Percentiles rank a stretch among this genome's conserved stretches.
Conservation (phyloP, 2,329 filamentous ascomycete species). For the Trichoderma sp. region DNA sequence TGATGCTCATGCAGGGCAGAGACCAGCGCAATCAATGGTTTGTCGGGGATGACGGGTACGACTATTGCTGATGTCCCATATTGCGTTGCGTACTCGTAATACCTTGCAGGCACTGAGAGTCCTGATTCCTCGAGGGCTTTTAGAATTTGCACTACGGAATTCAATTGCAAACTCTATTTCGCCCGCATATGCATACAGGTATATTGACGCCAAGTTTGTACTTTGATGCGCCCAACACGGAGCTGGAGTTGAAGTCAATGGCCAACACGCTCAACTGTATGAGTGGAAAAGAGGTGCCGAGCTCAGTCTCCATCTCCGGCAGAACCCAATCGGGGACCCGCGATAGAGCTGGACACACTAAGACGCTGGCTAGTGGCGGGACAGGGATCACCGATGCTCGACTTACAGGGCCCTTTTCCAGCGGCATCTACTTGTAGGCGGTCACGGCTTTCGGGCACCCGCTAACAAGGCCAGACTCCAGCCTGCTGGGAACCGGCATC, state of each 20-base stretch:
- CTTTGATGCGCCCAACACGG: neutral
- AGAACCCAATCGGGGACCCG: conserved; percentile 10
- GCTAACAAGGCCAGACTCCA: neutral
- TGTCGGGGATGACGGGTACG: conserved; percentile 8
- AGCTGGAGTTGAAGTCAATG: neutral
- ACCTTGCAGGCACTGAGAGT: neutral
- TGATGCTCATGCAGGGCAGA: neutral
- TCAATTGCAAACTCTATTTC: neutral
- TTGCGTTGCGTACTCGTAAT: neutral
- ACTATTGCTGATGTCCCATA: neutral
- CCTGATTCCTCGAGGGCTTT: neutral
- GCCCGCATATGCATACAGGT: neutral
- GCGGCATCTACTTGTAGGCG: neutral
- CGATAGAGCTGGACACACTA: neutral
- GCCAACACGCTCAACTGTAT: neutral
- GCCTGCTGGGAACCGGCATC: neutral
- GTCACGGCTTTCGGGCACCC: neutral
- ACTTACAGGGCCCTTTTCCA: neutral
- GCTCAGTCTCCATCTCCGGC: neutral
- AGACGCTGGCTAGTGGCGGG: neutral
- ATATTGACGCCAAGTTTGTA: neutral
- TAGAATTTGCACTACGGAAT: neutral
- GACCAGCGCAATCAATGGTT: neutral
- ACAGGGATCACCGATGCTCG: neutral
- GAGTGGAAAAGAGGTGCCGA: neutral